Evolutionary conservation across 352 stramenopile species (phyloP).

Genomic region (Peronosclerospora sorghi): DNA sequence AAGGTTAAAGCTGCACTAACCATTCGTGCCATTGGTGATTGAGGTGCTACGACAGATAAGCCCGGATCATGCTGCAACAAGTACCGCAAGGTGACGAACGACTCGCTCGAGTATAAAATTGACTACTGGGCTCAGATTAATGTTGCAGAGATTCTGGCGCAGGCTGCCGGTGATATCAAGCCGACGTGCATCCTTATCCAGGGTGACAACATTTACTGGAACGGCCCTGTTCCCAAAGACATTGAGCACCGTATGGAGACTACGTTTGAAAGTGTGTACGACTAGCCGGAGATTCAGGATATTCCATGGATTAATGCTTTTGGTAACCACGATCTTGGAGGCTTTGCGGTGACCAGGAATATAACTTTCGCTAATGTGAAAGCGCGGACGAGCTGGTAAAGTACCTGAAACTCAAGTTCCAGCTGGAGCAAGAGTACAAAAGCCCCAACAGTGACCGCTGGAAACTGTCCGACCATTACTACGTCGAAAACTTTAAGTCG

Average conservation of each 20-base stretch:
- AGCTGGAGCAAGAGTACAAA: conserved; percentile 72
- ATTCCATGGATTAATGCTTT: conserved; percentile 84
- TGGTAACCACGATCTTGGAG: conserved; percentile 81
- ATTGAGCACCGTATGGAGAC: conserved; percentile 75
- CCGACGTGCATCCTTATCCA: conserved; percentile 63
- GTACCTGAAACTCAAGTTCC: conserved; percentile 80
- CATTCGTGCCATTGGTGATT: conserved; percentile 82
- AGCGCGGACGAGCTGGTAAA: conserved; percentile 60
- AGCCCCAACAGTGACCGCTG: conserved; percentile 66
- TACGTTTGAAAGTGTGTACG: conserved; percentile 80
- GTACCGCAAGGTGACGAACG: conserved; percentile 69
- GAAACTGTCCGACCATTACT: conserved; percentile 79
- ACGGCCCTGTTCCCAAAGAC: conserved; percentile 63
- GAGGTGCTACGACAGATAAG: conserved; percentile 79
- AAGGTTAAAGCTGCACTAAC: conserved; percentile 42
- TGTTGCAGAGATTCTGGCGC: conserved; percentile 63
- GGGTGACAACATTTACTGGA: conserved; percentile 86
- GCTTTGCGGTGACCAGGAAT: conserved; percentile 80
- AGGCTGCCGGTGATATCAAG: conserved; percentile 61
- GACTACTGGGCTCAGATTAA: conserved; percentile 83
- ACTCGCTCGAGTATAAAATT: conserved; percentile 79
- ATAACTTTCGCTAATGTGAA: conserved; percentile 74
- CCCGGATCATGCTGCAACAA: conserved; percentile 84
- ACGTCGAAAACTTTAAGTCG: conserved; percentile 66
- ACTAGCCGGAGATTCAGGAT: conserved; percentile 50